A percentile compares a stretch with the other conserved stretches of the same genome.
phyloP scores from a whole-genome alignment of 1,284 basidiomycete species.

The Pyrrhoderma lamaoense region DNA sequence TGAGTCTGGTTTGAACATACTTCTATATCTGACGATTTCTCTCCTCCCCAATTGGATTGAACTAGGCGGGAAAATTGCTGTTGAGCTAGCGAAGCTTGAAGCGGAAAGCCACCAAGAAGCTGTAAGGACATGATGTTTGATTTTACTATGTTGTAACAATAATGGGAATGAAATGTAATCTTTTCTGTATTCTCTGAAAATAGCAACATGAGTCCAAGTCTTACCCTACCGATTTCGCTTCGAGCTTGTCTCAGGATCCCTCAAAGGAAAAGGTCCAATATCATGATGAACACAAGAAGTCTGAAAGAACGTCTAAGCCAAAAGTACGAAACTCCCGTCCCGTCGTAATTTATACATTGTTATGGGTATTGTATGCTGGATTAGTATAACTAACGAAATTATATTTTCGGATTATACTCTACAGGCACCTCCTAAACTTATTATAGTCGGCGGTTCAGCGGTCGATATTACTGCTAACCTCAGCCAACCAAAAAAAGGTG shows the following conservation, averaged over 20 bases:
- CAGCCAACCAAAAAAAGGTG: conserved; percentile 25
- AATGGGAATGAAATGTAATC: not conserved
- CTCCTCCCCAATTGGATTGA: conserved; percentile 5
- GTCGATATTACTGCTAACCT: conserved; percentile 74
- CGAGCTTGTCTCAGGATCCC: no score
- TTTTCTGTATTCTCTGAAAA: conserved; percentile 1
- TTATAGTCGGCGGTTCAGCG: conserved; percentile 80
- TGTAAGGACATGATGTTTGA: conserved; percentile 5
- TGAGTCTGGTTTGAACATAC: no score
- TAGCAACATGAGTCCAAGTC: no score
- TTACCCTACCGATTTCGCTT: not conserved
- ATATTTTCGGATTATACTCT: no score
- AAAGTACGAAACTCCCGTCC: conserved; percentile 2
- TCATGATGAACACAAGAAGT: not conserved
- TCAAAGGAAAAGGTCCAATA: no score
- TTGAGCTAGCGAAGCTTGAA: conserved; percentile 60
- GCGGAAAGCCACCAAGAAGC: conserved; percentile 9
- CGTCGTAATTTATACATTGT: no score
- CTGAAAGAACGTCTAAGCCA: not conserved
- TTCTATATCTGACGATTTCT: no score
- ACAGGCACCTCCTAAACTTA: conserved; percentile 32
- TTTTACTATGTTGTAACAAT: not conserved
- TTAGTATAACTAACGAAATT: no score
- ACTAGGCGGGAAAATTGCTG: conserved; percentile 73
- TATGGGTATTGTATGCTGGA: no score